Conservation (phyloP, 106 monocot species). For the Posidonia australis region DNA sequence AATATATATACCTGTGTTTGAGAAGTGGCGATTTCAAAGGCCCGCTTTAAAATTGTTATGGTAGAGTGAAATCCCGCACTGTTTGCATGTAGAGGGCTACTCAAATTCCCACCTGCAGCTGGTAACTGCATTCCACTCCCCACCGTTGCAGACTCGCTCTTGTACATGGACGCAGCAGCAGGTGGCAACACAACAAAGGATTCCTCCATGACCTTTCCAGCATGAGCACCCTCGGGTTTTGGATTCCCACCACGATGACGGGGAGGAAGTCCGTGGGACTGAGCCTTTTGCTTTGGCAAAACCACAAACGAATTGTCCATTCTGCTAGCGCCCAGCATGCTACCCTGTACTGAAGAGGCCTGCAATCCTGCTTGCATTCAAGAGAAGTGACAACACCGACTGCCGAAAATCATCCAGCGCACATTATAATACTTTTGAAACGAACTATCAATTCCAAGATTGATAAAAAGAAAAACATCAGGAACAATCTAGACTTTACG, state of each 20-base stretch:
- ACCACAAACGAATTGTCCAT: conserved; percentile 90
- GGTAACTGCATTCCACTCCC: conserved; percentile 26
- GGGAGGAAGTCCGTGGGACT: conserved; percentile 50
- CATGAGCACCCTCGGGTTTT: conserved; percentile 16
- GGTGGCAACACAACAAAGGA: conserved; percentile 77
- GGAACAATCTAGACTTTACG: too few relatives aligned
- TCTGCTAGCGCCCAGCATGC: conserved; percentile 44
- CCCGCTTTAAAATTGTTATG: conserved; percentile 58
- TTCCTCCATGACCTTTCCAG: conserved; percentile 58
- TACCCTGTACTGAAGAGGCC: conserved; percentile 57
- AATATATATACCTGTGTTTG: conserved; percentile 59
- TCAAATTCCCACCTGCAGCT: conserved; percentile 15
- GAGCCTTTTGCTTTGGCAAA: conserved; percentile 52
- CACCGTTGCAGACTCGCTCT: conserved; percentile 32
- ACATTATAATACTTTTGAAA: too few relatives aligned
- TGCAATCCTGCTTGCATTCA: conserved; percentile 42
- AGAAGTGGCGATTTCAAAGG: conserved; percentile 81
- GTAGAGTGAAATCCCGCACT: conserved; percentile 61
- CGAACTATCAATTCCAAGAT: too few relatives aligned
- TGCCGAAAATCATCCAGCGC: not conserved
- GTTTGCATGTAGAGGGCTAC: conserved; percentile 28
- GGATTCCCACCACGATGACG: conserved; percentile 29
- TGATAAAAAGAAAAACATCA: too few relatives aligned
- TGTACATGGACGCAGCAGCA: conserved; percentile 87
- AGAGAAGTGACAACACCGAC: not conserved